phyloP scores from a whole-genome alignment of 257 asterid species.

The Solanum pimpinellifolium region DNA sequence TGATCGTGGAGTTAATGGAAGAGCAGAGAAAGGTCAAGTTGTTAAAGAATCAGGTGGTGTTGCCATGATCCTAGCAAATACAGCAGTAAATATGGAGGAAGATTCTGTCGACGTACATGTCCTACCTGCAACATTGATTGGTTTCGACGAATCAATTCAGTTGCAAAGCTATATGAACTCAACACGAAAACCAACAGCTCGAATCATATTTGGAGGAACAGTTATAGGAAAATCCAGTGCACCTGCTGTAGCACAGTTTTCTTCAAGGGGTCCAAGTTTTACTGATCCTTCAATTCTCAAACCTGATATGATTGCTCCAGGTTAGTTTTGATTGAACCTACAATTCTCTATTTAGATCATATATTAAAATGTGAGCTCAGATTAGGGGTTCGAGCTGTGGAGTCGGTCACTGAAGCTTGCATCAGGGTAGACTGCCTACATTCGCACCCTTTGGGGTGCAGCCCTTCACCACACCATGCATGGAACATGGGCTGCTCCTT shows the following conservation, averaged over 20 bases:
- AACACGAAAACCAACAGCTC: background rate
- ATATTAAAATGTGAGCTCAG: background rate
- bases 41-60: slow-evolving; percentile 5
- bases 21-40: slow-evolving; percentile 8
- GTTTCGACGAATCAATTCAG: background rate
- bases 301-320: slow-evolving; percentile 7
- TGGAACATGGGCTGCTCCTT: background rate
- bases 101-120: slow-evolving; percentile 2
- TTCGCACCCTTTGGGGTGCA: background rate
- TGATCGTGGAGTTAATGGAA: slow-evolving; percentile 2
- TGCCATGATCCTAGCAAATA: slow-evolving; percentile 7
- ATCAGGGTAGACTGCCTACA: background rate
- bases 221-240: slow-evolving; percentile 4
- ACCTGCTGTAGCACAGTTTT: slow-evolving; percentile 3
- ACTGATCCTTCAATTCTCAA: slow-evolving; percentile 6
- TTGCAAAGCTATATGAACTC: slow-evolving; percentile 4
- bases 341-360: background rate
- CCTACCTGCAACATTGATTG: slow-evolving; percentile 7
- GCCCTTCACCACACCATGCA: background rate
- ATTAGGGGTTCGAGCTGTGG: background rate
- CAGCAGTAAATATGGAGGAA: slow-evolving; percentile 1
- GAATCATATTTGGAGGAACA: slow-evolving; percentile 8
- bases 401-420: background rate
- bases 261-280: slow-evolving; percentile 5
- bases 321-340: background rate